A percentile compares a stretch with the other conserved stretches of the same genome.
Conservation (phyloP, 2,329 filamentous ascomycete species). For the Sporothrix curviconia region DNA sequence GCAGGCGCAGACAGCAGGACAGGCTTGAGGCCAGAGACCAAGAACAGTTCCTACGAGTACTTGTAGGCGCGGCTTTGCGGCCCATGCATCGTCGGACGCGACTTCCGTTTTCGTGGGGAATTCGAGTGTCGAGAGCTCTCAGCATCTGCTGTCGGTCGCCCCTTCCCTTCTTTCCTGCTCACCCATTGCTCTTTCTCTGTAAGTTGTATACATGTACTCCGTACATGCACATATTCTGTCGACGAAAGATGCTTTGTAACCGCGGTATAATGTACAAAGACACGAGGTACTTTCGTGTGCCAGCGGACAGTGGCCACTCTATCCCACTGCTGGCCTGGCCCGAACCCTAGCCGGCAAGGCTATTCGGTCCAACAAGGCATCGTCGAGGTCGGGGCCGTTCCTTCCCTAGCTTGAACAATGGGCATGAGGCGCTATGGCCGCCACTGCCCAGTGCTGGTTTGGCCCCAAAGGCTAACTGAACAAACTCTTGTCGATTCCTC, state of each 20-base stretch:
- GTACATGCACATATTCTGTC: no score
- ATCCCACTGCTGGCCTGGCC: not conserved
- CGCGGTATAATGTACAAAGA: no score
- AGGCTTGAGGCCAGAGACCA: no score
- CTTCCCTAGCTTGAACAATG: slow-evolving; percentile 9
- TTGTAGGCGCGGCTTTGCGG: not conserved
- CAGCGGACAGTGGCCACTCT: not conserved
- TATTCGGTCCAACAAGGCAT: not conserved
- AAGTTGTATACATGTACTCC: no score
- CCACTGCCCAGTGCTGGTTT: not conserved
- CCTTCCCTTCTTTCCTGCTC: not conserved
- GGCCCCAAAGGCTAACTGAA: not conserved
- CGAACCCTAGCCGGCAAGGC: not conserved
- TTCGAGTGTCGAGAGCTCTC: no score
- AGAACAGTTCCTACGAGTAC: no score
- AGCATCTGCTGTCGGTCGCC: not conserved
- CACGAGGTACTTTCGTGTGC: no score
- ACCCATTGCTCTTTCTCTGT: not conserved
- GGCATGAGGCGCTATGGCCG: slow-evolving; percentile 3
- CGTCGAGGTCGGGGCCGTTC: slow-evolving; percentile 14
- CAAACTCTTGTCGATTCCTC: no score
- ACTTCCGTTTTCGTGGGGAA: not conserved
- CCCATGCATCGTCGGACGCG: not conserved
- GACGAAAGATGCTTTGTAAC: no score
- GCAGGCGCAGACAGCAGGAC: no score